Conservation (phyloP, 257 asterid species). For the Marsdenia floribunda region DNA sequence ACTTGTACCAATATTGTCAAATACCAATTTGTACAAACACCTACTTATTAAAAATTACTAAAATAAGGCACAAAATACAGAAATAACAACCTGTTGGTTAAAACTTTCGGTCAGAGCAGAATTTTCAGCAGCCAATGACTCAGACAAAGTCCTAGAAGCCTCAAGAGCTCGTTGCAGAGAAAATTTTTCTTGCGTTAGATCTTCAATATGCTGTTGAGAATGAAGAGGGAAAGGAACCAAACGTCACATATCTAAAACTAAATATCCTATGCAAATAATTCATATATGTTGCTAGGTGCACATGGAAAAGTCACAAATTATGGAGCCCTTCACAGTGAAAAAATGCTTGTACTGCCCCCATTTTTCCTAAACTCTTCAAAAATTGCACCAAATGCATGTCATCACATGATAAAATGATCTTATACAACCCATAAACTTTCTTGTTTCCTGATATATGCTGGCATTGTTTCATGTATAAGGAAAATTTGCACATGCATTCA, state of each 20-base stretch:
- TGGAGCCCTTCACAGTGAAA: not conserved
- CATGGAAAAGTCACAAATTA: not conserved
- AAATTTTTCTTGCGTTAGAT: constrained; percentile 91
- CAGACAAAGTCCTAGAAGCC: constrained; percentile 79
- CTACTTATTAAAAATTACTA: not conserved
- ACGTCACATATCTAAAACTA: constrained; percentile 2
- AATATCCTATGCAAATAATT: not conserved
- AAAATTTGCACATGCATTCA: not conserved
- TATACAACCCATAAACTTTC: constrained; percentile 13
- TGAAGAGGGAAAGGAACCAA: constrained; percentile 6
- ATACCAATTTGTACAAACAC: not conserved
- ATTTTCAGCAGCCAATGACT: constrained; percentile 95
- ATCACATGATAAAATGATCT: not conserved
- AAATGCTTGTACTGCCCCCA: not conserved
- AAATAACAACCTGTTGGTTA: constrained; percentile 72
- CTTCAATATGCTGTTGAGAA: constrained; percentile 82
- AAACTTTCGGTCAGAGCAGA: constrained; percentile 82
- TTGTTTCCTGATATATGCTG: not conserved
- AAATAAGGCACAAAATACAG: not conserved
- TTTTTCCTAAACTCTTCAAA: not conserved
- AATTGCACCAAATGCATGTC: not conserved
- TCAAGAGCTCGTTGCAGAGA: constrained; percentile 95
- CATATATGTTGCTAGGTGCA: not conserved
- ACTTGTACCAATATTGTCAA: not conserved
- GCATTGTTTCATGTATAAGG: not conserved